Base-by-base conservation (phyloP, 805 yeast species). In the Tetrapisispora nanseiensis region DNA sequence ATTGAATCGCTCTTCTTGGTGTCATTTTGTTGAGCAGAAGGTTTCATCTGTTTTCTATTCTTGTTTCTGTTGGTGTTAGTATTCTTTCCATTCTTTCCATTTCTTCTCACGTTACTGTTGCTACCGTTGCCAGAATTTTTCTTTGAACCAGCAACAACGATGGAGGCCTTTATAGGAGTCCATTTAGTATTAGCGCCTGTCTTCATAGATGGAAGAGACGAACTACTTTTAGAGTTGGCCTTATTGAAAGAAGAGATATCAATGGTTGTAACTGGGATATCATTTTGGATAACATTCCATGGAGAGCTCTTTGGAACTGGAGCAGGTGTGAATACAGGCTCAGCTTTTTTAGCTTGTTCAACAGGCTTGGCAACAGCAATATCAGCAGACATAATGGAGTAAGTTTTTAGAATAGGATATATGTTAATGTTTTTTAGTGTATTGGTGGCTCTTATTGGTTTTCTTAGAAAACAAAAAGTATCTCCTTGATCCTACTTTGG, bases 81-180 rank as follows among this genome's bases (percentile, higher is more conserved):
- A 38, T 45, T 23, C 37, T 37, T 44, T 15, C 32, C 41, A 15
- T 39, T 46, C 33, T 42, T 49, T 23, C 46, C 27, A 26, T 36
- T 38, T 33, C 48, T 43, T 29, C 43, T 42, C 18, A 38, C 43
- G n/a, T 40, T 37, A n/a, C 42, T 47, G 15, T 46, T 23, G 41
- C 40, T 43, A 22, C 46, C 46, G 19, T 40, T 48, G 43, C 45
- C 51, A 8, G 46, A 50, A 5, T 46, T 30, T 29, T 40, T 48
- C 43, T 49, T 50, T 20, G 52, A 44, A 19, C 51, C 51, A 16
- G 61, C 66, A 32, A 73, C 65, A 22, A 71, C 71, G 37, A 74
- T 74, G 33, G 75, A 63, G 22, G 77, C 83, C 51, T 76, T 71
- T 57, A 74, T 76, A n/a, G 86, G 86, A 31, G 79, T 73, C 85